Conservation (phyloP, 2,329 filamentous ascomycete genomes). For the Plectosphaerella plurivora region DNA sequence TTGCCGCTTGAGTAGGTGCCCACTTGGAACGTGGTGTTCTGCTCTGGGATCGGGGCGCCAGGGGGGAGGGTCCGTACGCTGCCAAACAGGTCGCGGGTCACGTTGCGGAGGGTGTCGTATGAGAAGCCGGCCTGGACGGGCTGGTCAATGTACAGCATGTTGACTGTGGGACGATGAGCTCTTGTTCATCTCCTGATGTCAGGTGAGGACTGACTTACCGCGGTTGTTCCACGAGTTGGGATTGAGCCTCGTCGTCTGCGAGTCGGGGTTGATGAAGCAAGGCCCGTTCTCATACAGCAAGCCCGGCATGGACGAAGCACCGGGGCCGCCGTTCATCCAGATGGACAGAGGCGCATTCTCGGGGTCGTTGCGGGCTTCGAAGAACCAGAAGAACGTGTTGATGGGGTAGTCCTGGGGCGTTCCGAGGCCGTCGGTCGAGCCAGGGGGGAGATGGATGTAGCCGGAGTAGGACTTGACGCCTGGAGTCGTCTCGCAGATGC, state of each 20-base stretch:
- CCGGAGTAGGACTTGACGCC: constrained; percentile 59
- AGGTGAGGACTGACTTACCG: constrained; percentile 12
- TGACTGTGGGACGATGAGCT: constrained; percentile 5
- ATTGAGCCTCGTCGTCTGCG: constrained; percentile 43
- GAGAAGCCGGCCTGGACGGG: constrained; percentile 15
- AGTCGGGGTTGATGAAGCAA: constrained; percentile 47
- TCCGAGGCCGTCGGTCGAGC: constrained; percentile 18
- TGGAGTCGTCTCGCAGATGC: constrained; percentile 45
- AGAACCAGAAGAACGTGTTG: constrained; percentile 39
- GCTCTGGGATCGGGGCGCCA: constrained; percentile 6
- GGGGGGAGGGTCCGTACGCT: constrained; percentile 6
- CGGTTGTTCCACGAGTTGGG: constrained; percentile 58
- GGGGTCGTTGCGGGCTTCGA: constrained; percentile 20
- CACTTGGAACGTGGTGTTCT: constrained; percentile 18
- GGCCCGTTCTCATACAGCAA: constrained; percentile 47
- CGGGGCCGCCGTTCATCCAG: constrained; percentile 58
- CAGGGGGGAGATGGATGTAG: constrained; percentile 50
- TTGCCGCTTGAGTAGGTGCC: constrained; percentile 27
- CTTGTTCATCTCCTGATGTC: neutral
- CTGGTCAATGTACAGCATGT: constrained; percentile 17
- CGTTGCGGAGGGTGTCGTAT: constrained; percentile 13
- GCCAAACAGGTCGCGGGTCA: constrained; percentile 11
- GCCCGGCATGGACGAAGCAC: constrained; percentile 49
- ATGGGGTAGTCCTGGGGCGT: constrained; percentile 38
- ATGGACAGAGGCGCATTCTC: constrained; percentile 38